These are phyloP conservation scores for Aspergillus proliferans DNA, from an alignment of 2,329 filamentous ascomycete genomes.

Conservation along the genomic window DNA sequence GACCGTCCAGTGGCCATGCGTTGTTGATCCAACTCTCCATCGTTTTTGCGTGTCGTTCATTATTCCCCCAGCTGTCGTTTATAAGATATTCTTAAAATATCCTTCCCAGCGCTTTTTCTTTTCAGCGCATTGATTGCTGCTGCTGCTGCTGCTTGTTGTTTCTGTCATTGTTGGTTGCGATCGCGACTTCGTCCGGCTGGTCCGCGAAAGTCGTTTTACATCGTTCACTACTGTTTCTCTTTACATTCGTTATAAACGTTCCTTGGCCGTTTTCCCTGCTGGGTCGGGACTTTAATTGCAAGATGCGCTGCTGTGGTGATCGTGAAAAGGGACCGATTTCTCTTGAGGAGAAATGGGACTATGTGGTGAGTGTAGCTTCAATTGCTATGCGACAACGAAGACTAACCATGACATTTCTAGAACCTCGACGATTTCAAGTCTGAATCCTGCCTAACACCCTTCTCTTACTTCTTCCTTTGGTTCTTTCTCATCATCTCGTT, in stretches of 20 bases:
- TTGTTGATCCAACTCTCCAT: not conserved
- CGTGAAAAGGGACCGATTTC: slow-evolving; percentile 58
- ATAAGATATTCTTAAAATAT: not conserved
- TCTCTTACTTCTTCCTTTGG: slow-evolving; percentile 83
- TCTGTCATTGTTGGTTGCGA: slow-evolving; percentile 3
- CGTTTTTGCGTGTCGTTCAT: not conserved
- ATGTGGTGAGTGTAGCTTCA: slow-evolving; percentile 58
- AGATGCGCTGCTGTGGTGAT: slow-evolving; percentile 62
- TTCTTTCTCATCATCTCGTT: slow-evolving; percentile 71
- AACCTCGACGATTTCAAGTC: slow-evolving; percentile 72
- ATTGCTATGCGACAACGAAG: slow-evolving; percentile 2
- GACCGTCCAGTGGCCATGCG: not conserved
- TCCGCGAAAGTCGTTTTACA: slow-evolving; percentile 24
- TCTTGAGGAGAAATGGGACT: slow-evolving; percentile 90
- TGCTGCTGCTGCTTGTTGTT: not conserved
- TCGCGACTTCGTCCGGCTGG: slow-evolving; percentile 29
- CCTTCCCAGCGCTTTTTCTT: not conserved
- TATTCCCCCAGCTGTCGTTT: not conserved
- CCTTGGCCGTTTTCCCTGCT: slow-evolving; percentile 17
- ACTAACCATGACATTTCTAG: slow-evolving; percentile 23
- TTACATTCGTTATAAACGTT: not conserved
- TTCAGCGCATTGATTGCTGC: slow-evolving; percentile 2
- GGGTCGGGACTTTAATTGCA: slow-evolving; percentile 26
- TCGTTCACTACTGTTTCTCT: slow-evolving; percentile 3
- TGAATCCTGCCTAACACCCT: slow-evolving; percentile 65